Evolutionary conservation across 1,139 yeast species (phyloP).

Genomic region (Protomyces inouyei): DNA sequence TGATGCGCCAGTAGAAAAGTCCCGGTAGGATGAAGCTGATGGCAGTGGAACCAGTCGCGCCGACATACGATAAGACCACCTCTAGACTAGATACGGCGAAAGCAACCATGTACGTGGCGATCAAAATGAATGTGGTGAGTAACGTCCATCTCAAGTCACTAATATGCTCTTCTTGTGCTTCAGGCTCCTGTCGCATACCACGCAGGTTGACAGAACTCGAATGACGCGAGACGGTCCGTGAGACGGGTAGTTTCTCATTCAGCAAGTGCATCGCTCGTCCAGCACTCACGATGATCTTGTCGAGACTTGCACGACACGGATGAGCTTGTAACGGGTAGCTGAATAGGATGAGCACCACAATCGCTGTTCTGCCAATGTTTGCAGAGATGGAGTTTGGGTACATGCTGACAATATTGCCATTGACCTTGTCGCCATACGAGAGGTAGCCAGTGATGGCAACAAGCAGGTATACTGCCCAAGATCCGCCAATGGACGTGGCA

Average conservation of each 20-base stretch:
- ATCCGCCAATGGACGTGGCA: constrained; percentile 51
- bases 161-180: neutral
- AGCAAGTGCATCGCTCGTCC: constrained; percentile 43
- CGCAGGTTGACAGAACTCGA: constrained; percentile 19
- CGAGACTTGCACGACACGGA: constrained; percentile 81
- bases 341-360: constrained; percentile 75
- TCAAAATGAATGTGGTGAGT: constrained; percentile 63
- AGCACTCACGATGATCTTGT: constrained; percentile 53
- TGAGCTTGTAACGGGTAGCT: constrained; percentile 91
- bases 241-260: neutral
- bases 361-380: constrained; percentile 64
- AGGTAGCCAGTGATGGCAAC: constrained; percentile 83
- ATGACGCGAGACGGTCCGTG: constrained; percentile 15
- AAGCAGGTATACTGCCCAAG: constrained; percentile 55
- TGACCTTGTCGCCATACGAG: constrained; percentile 71
- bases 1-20: constrained; percentile 58
- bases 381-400: constrained; percentile 44
- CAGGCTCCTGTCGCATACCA: neutral
- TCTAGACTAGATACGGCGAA: constrained; percentile 73
- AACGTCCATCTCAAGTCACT: constrained; percentile 46
- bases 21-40: constrained; percentile 93
- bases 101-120: constrained; percentile 67
- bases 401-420: constrained; percentile 76
- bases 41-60: constrained; percentile 91
- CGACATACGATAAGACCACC: constrained; percentile 83